phyloP scores from a whole-genome alignment of 2,329 filamentous ascomycete species.

The Domatiomyces globalis region DNA sequence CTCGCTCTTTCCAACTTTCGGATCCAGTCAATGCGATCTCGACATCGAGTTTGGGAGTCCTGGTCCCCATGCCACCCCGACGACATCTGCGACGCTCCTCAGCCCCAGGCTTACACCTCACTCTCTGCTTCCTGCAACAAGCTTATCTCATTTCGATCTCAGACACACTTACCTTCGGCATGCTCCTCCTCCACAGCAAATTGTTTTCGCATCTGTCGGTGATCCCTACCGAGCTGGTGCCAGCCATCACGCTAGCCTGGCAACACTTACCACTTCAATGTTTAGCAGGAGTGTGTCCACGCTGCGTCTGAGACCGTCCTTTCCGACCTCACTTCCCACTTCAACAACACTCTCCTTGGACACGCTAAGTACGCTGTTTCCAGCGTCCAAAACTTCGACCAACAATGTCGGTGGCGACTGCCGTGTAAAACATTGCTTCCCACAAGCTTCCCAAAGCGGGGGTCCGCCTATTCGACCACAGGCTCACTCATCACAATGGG shows the following conservation, averaged over 20 bases:
- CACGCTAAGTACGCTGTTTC: neutral
- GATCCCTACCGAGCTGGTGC: neutral
- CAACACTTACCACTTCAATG: neutral
- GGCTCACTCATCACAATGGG: neutral
- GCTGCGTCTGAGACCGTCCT: neutral
- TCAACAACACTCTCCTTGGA: neutral
- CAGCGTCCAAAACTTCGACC: neutral
- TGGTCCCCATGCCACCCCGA: neutral
- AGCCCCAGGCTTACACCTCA: neutral
- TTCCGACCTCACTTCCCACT: neutral
- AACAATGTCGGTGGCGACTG: neutral
- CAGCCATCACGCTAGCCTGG: neutral
- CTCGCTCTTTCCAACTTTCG: neutral
- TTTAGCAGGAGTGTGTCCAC: neutral
- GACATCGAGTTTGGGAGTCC: constrained; percentile 8
- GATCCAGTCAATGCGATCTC: neutral
- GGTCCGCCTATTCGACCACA: neutral
- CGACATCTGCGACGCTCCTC: neutral
- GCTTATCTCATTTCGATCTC: neutral
- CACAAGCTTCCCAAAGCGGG: neutral
- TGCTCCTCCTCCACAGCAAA: neutral
- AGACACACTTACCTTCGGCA: neutral
- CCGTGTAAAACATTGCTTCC: neutral
- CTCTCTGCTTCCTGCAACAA: neutral
- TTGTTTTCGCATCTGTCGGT: neutral